phyloP scores from a whole-genome alignment of 306 rosid genomes.

The Lagenaria siceraria region DNA sequence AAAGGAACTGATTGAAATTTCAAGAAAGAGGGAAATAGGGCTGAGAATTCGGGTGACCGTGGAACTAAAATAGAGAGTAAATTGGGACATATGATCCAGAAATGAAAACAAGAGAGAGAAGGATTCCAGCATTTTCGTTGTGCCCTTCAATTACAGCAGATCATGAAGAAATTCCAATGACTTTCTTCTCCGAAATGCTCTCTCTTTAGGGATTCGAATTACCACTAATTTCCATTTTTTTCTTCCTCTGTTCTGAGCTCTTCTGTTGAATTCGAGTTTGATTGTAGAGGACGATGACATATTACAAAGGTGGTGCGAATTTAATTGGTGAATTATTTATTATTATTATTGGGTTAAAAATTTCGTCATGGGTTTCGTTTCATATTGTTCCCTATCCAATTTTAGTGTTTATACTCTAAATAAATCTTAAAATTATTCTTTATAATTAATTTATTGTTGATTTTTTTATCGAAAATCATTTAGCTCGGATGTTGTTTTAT shows the following conservation, averaged over 20 bases:
- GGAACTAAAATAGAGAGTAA: conserved; percentile 15
- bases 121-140: conserved; percentile 22
- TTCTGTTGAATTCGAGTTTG: neutral
- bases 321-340: neutral
- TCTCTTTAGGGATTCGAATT: neutral
- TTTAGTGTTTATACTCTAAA: too few species aligned
- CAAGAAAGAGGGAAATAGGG: neutral
- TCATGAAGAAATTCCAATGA: neutral
- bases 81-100: conserved; percentile 6
- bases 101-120: conserved; percentile 8
- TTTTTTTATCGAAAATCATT: too few species aligned
- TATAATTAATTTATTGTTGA: too few species aligned
- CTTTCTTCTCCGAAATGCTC: neutral
- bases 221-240: neutral
- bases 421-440: too few species aligned
- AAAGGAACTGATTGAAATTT: neutral
- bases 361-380: too few species aligned
- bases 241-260: neutral
- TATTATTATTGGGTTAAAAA: too few species aligned
- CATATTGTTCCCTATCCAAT: too few species aligned
- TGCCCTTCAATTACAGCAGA: neutral
- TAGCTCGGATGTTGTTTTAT: too few species aligned
- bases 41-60: conserved; percentile 44
- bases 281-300: neutral
- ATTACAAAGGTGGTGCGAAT: neutral